Evolutionary conservation across 2,329 filamentous ascomycete genomes (phyloP).

Genomic region (Venturia nashicola): DNA sequence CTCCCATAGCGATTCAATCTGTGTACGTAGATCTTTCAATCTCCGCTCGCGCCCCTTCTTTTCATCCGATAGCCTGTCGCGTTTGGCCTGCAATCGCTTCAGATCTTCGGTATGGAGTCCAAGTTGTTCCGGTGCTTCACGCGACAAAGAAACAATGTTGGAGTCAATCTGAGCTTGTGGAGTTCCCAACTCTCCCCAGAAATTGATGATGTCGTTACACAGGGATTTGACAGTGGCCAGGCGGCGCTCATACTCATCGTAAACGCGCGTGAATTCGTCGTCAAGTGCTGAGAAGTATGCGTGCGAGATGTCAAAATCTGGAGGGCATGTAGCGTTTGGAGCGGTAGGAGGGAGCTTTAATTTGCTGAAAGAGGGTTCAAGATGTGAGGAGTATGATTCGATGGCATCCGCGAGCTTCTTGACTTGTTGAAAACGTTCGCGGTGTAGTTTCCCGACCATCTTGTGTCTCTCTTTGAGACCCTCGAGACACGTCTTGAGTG

Average conservation of each 20-base stretch:
- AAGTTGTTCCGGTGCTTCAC: slow-evolving; percentile 84
- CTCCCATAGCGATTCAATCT: slow-evolving; percentile 82
- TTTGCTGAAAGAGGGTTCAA: slow-evolving; percentile 78
- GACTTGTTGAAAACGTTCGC: slow-evolving; percentile 88
- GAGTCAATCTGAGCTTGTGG: slow-evolving; percentile 87
- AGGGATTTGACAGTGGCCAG: slow-evolving; percentile 61
- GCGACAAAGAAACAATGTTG: slow-evolving; percentile 77
- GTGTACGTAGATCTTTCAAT: slow-evolving; percentile 60
- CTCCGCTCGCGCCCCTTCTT: slow-evolving; percentile 73
- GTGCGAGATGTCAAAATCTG: slow-evolving; percentile 75
- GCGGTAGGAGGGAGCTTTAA: slow-evolving; percentile 75
- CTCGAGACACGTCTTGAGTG: slow-evolving; percentile 68
- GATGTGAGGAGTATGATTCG: slow-evolving; percentile 90
- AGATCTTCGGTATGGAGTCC: slow-evolving; percentile 85
- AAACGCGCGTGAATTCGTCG: slow-evolving; percentile 82
- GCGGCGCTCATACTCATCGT: slow-evolving; percentile 88
- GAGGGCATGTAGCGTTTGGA: slow-evolving; percentile 53
- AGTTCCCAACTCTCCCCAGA: slow-evolving; percentile 92
- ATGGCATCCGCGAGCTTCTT: slow-evolving; percentile 91
- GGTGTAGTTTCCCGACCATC: slow-evolving; percentile 69
- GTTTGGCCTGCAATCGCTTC: slow-evolving; percentile 54
- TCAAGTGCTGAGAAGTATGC: slow-evolving; percentile 80
- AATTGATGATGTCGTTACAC: slow-evolving; percentile 75
- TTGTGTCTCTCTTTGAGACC: slow-evolving; percentile 74
- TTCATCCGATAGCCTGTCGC: slow-evolving; percentile 76